A percentile compares a stretch with the other conserved stretches of the same genome.
phyloP scores from a whole-genome alignment of 176 grass and related monocot species.

The Carex kokanica region DNA sequence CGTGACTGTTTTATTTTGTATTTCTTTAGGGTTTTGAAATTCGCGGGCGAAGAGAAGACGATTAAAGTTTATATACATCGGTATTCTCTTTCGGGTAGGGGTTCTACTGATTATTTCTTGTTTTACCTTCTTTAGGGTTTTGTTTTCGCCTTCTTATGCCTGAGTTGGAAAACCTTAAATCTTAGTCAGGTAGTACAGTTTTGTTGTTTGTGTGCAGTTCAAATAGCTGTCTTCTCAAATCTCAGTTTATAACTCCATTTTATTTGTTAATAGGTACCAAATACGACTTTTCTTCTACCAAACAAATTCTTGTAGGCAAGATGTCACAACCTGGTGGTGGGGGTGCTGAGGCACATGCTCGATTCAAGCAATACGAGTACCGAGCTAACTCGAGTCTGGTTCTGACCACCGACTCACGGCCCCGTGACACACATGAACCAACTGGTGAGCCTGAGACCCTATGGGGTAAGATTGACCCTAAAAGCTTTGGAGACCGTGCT shows the following conservation, averaged over 20 bases:
- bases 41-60: not conserved
- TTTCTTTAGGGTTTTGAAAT: not conserved
- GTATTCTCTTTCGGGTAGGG: not conserved
- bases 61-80: not conserved
- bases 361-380: slow-evolving; percentile 95
- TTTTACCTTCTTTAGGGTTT: not conserved
- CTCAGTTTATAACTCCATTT: not conserved
- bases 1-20: not conserved
- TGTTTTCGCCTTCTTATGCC: not conserved
- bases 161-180: not conserved
- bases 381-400: slow-evolving; percentile 85
- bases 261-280: not conserved
- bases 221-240: not conserved
- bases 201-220: not conserved
- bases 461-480: slow-evolving; percentile 68
- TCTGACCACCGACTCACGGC: slow-evolving; percentile 83
- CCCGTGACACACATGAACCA: slow-evolving; percentile 88
- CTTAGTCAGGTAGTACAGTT: not conserved
- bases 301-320: slow-evolving; percentile 26
- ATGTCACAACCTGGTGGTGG: slow-evolving; percentile 53
- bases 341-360: slow-evolving; percentile 84
- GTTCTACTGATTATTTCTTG: not conserved
- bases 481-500: slow-evolving; percentile 69
- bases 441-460: slow-evolving; percentile 89
- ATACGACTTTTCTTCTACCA: not conserved